These are phyloP conservation scores for Pluteus cervinus DNA, from an alignment of 768 basidiomycete genomes.

Conservation along the genomic window DNA sequence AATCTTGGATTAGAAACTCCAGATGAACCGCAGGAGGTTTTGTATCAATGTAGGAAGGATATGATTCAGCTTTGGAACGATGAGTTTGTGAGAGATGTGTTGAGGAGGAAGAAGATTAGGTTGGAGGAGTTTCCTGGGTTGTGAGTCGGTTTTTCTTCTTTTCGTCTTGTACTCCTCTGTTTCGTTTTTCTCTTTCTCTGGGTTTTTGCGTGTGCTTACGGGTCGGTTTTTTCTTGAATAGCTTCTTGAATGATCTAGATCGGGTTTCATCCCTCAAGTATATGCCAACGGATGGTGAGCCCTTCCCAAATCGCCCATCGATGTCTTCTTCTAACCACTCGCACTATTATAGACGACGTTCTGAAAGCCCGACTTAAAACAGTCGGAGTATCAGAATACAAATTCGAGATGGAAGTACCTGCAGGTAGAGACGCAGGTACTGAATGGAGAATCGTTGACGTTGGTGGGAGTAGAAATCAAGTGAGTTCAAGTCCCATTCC, in stretches of 20 bases:
- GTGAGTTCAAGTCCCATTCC: conserved; percentile 28
- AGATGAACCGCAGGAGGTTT: conserved; percentile 54
- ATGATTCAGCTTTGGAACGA: conserved; percentile 69
- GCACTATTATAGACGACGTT: conserved; percentile 55
- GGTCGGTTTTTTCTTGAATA: conserved; percentile 24
- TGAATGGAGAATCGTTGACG: conserved; percentile 76
- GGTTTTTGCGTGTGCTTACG: no score
- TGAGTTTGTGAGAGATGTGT: conserved; percentile 45
- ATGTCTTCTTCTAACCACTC: no score
- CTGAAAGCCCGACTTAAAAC: conserved; percentile 72
- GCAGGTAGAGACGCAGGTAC: conserved; percentile 47
- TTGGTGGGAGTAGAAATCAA: conserved; percentile 70
- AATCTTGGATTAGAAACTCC: conserved; percentile 40
- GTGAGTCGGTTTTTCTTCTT: conserved; percentile 35
- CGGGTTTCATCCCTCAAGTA: conserved; percentile 60
- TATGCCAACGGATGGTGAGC: conserved; percentile 61
- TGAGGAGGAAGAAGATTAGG: conserved; percentile 52
- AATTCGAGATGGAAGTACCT: conserved; percentile 67
- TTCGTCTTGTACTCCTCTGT: conserved; percentile 1
- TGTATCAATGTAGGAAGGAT: conserved; percentile 54
- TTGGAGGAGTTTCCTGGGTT: conserved; percentile 72
- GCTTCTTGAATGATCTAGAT: conserved; percentile 65
- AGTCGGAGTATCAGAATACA: conserved; percentile 76
- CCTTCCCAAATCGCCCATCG: not conserved
- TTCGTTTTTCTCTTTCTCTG: conserved; percentile 6